Evolutionary conservation across 257 asterid genomes (phyloP), one percentile per base, ranked within the genome.

Genomic region (Capsicum chinense): DNA sequence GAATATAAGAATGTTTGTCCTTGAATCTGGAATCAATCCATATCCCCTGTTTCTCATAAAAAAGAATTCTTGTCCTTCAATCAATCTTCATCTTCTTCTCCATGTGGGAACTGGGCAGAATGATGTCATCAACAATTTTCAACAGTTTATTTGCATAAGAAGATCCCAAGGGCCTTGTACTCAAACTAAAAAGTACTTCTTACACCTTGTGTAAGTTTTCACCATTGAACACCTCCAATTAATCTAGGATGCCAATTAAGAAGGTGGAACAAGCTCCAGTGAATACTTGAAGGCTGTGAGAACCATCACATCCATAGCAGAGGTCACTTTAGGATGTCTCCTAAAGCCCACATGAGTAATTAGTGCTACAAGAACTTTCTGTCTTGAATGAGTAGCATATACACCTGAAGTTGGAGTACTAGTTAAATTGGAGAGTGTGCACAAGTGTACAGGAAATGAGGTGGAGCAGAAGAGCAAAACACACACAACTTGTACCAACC

Each of bases 271-370:
- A 88, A 94, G 85, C 86, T 93, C 97, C 89, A 85, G 93, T 56
- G 95, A 87, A 86, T 88, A 90, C 63, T 87, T 90, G 83, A 90
- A 83, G 47, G 94, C 94, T 83, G 92, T 88, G 86, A 85, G 85
- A 86, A 89, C 91, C 92, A 92, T 67, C 79, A 94, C 90, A 74
- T 92, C 95, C 87, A 94, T 88, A 84, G 94, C 93, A 87, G 93
- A 89, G 87, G 87, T 90, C 81, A 89, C 93, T 89, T 94, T 96
- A 89, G 84, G 84, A 88, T 74, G 80, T 79, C 90, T 85, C 83
- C 97, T 96, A 87, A 97, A 90, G 87, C 95, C 97, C 82, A 92
- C 93, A 80, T 93, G 97, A 48, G 94, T 88, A 67, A 92, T 86
- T 87, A 93, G 88, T 88, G 97, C 92, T 88, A 95, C 97, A 84